Evolutionary conservation across 192 early-diverging fungal species (phyloP), one percentile per base, ranked within the genome.

Genomic region (Nowakowskiella sp.): DNA sequence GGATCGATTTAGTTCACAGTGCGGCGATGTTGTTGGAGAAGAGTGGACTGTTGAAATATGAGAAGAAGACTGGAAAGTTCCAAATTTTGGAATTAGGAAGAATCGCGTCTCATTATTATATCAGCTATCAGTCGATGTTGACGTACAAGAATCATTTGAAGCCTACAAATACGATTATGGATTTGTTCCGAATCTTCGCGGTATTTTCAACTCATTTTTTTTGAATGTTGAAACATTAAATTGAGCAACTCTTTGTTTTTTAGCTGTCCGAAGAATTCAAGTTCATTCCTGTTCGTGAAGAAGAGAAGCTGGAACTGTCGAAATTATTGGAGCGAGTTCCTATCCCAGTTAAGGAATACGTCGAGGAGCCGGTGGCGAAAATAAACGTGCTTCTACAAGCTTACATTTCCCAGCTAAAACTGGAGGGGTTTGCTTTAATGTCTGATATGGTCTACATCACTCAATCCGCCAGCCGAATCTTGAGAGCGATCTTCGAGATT

Each of bases 371-470:
- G 1, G 83, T 85, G 27, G 87, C 92, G 42, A 99, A 99, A 65
- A 85, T 96, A 55, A 92, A 90, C 58, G 88, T 92, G 22, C 65
- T 99, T 31, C 72, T 99, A 26, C 96, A 99, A 63, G 74, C 90
- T 1, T 88, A 97, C 65, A 92, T 99, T 43, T 92, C 92, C n/a
- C 86, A 90, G 53, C 80, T 97, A 28, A 85, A 86, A 51, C 57
- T 99, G 29, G 84, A 93, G 29, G 94, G 93, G 0, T 92, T 97
- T 67, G 92, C 96, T 7, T 72, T 99, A 31, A 90, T 92, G 53
- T 81, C 90, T n/a, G 96, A 99, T 53, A 91, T 94, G 89, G 93
- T 92, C 0, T 96, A 92, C 74, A 91, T 99, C 16, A 95, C 96
- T 13, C 94, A 97, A 70, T 88, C 85, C 51, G 93, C 91, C 13